A percentile compares a stretch with the other conserved stretches of the same genome.
phyloP scores from a whole-genome alignment of 306 rosid genomes.

The Pyrus communis region DNA sequence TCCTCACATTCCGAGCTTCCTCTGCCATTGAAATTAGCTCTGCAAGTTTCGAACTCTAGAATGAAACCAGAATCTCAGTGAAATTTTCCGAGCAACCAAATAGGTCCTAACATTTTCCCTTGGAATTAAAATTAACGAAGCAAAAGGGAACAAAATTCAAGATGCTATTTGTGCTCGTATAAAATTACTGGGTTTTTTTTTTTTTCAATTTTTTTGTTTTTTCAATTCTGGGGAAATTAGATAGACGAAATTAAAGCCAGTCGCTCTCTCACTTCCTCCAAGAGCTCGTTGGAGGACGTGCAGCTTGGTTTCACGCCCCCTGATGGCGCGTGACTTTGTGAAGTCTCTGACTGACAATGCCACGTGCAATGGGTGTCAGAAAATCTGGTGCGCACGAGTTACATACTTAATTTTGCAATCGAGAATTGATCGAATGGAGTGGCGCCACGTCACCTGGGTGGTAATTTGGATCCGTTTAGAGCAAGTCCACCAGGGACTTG shows the following conservation, averaged over 20 bases:
- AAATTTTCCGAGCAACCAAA: slow-evolving; percentile 18
- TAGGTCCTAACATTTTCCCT: slow-evolving; percentile 7
- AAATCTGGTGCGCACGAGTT: background rate
- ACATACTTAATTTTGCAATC: too few relatives aligned
- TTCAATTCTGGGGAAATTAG: background rate
- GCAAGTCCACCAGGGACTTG: too few relatives aligned
- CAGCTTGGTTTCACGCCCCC: background rate
- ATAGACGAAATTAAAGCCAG: background rate
- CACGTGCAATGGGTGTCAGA: background rate
- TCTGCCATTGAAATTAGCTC: slow-evolving; percentile 33
- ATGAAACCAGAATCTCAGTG: background rate
- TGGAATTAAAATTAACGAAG: background rate
- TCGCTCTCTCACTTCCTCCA: background rate
- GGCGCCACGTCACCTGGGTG: too few relatives aligned
- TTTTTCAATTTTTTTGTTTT: background rate
- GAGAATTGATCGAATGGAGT: too few relatives aligned
- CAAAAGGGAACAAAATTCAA: background rate
- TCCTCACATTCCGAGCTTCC: slow-evolving; percentile 38
- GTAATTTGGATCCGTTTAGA: too few relatives aligned
- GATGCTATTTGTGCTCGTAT: background rate
- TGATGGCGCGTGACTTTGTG: background rate
- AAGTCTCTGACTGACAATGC: background rate
- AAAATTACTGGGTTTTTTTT: background rate
- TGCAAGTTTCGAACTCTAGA: background rate
- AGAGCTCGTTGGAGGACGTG: background rate